A percentile compares a stretch with the other conserved stretches of the same genome.
These are phyloP conservation scores for Tirmania nivea DNA, from an alignment of 495 filamentous ascomycete genomes.

Conservation along the genomic window DNA sequence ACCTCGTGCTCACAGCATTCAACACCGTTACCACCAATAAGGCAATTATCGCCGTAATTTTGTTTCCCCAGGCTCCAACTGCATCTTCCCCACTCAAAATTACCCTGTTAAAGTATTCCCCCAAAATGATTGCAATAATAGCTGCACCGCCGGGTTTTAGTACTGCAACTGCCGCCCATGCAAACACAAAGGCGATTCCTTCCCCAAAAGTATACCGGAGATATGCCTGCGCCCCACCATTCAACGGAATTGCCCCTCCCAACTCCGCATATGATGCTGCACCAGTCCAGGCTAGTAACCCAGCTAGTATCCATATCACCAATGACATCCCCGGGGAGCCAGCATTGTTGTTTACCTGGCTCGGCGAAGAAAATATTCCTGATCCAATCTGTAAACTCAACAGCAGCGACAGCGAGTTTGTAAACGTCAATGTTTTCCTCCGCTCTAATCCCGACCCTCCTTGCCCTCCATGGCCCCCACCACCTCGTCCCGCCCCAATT, in stretches of 20 bases:
- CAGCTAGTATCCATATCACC: constrained; percentile 76
- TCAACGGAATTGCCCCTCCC: constrained; percentile 84
- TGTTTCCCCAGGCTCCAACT: constrained; percentile 68
- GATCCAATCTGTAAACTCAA: constrained; percentile 91
- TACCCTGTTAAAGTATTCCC: constrained; percentile 81
- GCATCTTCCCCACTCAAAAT: constrained; percentile 42
- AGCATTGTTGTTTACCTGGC: constrained; percentile 78
- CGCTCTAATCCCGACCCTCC: constrained; percentile 47
- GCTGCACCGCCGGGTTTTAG: constrained; percentile 82
- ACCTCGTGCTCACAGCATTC: constrained; percentile 74
- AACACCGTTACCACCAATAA: constrained; percentile 54
- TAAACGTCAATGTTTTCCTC: constrained; percentile 82
- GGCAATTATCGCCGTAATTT: constrained; percentile 60
- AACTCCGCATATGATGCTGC: constrained; percentile 91
- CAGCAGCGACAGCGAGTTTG: constrained; percentile 79
- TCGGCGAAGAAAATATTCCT: constrained; percentile 87
- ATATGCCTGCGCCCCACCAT: constrained; percentile 85
- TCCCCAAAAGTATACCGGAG: constrained; percentile 92
- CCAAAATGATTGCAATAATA: constrained; percentile 93
- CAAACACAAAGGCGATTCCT: constrained; percentile 74
- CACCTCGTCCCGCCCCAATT: constrained; percentile 22
- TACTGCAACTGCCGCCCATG: constrained; percentile 86
- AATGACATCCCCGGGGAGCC: constrained; percentile 82
- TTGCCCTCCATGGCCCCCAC: constrained; percentile 11
- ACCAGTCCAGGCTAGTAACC: constrained; percentile 84